Percentiles rank a stretch among this genome's conserved stretches.
Conservation (phyloP, 306 rosid species). For the Myrica gale region DNA sequence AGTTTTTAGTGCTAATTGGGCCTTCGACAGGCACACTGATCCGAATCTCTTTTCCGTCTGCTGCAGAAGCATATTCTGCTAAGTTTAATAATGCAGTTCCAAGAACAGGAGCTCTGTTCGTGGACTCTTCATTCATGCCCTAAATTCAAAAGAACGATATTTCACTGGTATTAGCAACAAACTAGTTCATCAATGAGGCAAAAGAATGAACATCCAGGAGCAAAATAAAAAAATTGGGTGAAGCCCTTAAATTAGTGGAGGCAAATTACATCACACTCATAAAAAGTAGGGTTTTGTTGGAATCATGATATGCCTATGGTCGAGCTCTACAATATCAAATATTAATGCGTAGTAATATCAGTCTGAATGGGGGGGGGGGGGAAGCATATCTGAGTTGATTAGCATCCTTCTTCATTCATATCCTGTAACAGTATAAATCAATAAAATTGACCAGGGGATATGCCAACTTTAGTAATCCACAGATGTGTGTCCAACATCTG, state of each 20-base stretch:
- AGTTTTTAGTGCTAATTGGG: slow-evolving; percentile 44
- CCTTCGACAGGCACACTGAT: slow-evolving; percentile 57
- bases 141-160: not conserved
- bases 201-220: not conserved
- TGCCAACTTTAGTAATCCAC: not conserved
- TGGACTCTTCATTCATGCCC: slow-evolving; percentile 39
- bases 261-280: not conserved
- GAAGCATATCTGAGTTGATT: not conserved
- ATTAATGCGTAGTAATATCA: not conserved
- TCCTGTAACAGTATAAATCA: not conserved
- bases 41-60: slow-evolving; percentile 65
- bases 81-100: slow-evolving; percentile 80
- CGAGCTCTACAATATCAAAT: not conserved
- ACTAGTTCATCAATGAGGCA: not conserved
- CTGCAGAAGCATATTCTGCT: slow-evolving; percentile 67
- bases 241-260: not conserved
- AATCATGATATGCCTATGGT: not conserved
- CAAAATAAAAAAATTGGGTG: not conserved
- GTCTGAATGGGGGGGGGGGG: too few species aligned
- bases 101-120: slow-evolving; percentile 57
- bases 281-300: not conserved
- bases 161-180: not conserved
- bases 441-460: not conserved
- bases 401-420: not conserved
- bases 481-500: not conserved